These are phyloP conservation scores for Pisolithus thermaeus DNA, from an alignment of 1,284 basidiomycete genomes.

Conservation along the genomic window DNA sequence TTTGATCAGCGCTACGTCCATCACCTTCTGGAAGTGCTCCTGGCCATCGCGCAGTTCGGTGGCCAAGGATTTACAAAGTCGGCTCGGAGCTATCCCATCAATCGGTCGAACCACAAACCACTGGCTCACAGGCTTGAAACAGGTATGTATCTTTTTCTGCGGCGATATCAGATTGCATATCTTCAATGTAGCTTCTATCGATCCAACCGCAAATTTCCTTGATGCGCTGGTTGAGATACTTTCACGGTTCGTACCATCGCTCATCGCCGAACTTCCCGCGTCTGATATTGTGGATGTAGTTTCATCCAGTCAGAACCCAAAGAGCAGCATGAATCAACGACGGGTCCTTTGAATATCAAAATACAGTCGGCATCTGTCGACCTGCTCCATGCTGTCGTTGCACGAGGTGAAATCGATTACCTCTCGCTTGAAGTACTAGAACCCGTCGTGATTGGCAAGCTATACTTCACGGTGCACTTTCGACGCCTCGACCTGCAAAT, in stretches of 20 bases:
- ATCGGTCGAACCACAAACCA: conserved; percentile 54
- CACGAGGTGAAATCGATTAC: conserved; percentile 70
- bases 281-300: conserved; percentile 33
- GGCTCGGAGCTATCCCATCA: conserved; percentile 53
- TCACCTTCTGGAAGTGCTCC: conserved; percentile 71
- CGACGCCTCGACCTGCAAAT: conserved; percentile 80
- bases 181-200: conserved; percentile 41
- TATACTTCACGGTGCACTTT: conserved; percentile 70
- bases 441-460: conserved; percentile 64
- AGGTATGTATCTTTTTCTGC: conserved; percentile 34
- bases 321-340: conserved; percentile 37
- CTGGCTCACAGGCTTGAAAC: conserved; percentile 54
- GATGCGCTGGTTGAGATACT: conserved; percentile 69
- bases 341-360: conserved; percentile 56
- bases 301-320: conserved; percentile 74
- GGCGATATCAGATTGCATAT: conserved; percentile 11
- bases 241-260: conserved; percentile 46
- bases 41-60: conserved; percentile 79
- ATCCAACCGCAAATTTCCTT: conserved; percentile 62
- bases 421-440: conserved; percentile 62
- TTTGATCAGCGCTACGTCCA: conserved; percentile 74
- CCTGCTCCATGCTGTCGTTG: conserved; percentile 75
- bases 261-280: conserved; percentile 1
- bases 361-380: conserved; percentile 78
- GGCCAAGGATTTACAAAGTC: conserved; percentile 81